Base-by-base conservation (phyloP, 148 eudicot species). In the Nyssa sinensis region DNA sequence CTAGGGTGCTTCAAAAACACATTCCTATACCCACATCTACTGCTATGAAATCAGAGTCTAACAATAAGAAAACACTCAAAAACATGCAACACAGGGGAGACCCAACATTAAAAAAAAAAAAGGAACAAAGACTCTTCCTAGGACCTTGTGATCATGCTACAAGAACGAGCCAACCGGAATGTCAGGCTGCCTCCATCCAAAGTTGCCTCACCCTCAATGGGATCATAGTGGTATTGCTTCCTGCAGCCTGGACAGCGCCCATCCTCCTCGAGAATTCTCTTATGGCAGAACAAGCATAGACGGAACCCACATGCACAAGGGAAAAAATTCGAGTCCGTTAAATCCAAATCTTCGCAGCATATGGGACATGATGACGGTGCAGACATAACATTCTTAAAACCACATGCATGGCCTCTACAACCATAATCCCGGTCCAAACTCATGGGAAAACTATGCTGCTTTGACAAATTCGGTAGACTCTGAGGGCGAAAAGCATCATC, bases 201-300 rank as follows among this genome's bases (percentile, higher is more conserved):
- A 77, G 72, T 84, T 33, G 87, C 76, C 83, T 88, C 93, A 69
- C 88, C 86, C 71, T 77, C 80, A 8, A 77, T 76, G n/a, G 80
- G 77, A 25, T 78, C 86, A 59, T 67, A 57, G 55, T 84, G 81
- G 83, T 95, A 95, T 25, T 84, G 85, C 91, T 95, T 89, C 91
- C 98, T 87, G 86, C 98, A 95, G 27, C 93, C 97, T 10, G 98
- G 98, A 82, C 98, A 95, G 25, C 97, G 96, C 2, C 86, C 90
- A 83, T 90, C 91, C 72, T 86, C 94, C 79, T 95, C 98, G 65
- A 87, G 84, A 83, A 95, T 95, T 76, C 90, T 80, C 82, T 95
- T 90, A 88, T 95, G 96, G 80, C 98, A 95, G 82, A 95, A 95
- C 61, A 95, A 96, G 77, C 98, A 95, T 58, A 95, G 90, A 85